phyloP scores from a whole-genome alignment of 2,329 filamentous ascomycete species.

The Colletotrichum sp. region DNA sequence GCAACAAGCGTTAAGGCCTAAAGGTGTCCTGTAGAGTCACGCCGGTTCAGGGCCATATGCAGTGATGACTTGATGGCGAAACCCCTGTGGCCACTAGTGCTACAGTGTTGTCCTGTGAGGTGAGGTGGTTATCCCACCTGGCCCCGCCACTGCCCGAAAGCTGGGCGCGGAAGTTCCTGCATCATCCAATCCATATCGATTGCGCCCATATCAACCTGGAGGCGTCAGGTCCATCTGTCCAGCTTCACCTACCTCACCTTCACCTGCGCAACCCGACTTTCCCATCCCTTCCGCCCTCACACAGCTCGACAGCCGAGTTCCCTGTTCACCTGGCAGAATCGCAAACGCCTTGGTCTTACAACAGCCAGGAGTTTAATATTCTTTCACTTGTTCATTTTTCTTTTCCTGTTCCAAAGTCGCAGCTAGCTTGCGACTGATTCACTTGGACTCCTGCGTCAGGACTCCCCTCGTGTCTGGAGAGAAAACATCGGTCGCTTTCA shows the following conservation, averaged over 20 bases:
- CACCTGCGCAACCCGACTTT: background rate
- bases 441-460: conserved; percentile 13
- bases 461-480: conserved; percentile 13
- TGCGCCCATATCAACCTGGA: conserved; percentile 10
- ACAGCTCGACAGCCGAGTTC: conserved; percentile 25
- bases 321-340: conserved; percentile 23
- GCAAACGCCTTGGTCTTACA: background rate
- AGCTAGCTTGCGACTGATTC: conserved; percentile 14
- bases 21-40: background rate
- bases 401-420: conserved; percentile 6
- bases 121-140: background rate
- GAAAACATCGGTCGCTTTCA: background rate
- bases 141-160: conserved; percentile 10
- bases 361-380: conserved; percentile 14
- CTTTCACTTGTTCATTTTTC: conserved; percentile 19
- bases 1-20: background rate
- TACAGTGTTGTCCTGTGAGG: background rate
- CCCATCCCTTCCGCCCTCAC: conserved; percentile 13
- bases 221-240: conserved; percentile 1
- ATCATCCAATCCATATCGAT: conserved; percentile 20
- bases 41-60: background rate
- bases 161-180: conserved; percentile 9
- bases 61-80: background rate
- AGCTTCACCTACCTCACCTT: conserved; percentile 10
- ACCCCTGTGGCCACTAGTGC: conserved; percentile 1